Percentiles rank a stretch among this genome's conserved stretches.
Conservation (phyloP, 306 rosid species). For the Cucurbita maxima region DNA sequence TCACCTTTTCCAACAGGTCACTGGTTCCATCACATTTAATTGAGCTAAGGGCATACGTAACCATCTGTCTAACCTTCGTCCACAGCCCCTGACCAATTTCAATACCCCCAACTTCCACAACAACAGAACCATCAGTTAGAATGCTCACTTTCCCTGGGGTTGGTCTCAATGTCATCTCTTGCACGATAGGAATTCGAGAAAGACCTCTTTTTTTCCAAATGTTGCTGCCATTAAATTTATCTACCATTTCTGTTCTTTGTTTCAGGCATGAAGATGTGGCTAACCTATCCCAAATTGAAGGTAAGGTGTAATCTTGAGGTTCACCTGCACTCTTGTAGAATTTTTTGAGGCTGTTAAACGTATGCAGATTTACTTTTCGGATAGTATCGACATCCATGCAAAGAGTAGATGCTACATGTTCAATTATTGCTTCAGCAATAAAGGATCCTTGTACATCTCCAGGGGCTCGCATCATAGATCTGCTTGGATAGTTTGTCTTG, state of each 20-base stretch:
- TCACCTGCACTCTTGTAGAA: constrained; percentile 46
- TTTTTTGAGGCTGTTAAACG: constrained; percentile 40
- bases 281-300: constrained; percentile 60
- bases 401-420: constrained; percentile 70
- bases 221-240: constrained; percentile 44
- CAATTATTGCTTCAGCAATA: constrained; percentile 84
- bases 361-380: constrained; percentile 63
- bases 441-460: constrained; percentile 85
- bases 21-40: constrained; percentile 35
- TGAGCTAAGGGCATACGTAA: constrained; percentile 55
- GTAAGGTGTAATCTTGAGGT: constrained; percentile 68
- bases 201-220: constrained; percentile 77
- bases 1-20: constrained; percentile 40
- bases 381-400: constrained; percentile 55
- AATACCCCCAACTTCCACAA: constrained; percentile 86
- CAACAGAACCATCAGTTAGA: constrained; percentile 55
- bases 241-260: constrained; percentile 35
- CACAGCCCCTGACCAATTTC: constrained; percentile 96
- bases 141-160: constrained; percentile 84
- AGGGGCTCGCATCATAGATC: constrained; percentile 86
- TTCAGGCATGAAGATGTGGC: constrained; percentile 40
- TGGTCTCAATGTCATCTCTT: constrained; percentile 25
- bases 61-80: constrained; percentile 95
- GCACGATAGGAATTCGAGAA: constrained; percentile 55
- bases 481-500: constrained; percentile 64